Percentiles rank a stretch among this genome's conserved stretches.
These are phyloP conservation scores for Chaetomium strumarium DNA, from an alignment of 2,329 filamentous ascomycete species.

Conservation along the genomic window DNA sequence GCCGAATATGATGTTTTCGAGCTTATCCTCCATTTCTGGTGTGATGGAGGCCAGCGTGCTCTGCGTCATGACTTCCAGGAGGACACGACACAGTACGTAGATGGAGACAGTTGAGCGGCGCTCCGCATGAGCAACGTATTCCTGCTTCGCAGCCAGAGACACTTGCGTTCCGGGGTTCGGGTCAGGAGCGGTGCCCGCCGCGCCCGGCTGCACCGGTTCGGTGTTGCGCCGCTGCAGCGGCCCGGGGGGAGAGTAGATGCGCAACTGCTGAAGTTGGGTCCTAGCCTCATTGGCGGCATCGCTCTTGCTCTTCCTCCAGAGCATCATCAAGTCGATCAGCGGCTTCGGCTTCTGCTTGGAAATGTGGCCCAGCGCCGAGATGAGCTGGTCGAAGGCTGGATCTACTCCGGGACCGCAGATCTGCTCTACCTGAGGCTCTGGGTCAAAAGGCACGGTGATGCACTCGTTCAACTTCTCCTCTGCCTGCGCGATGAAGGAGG, in stretches of 20 bases:
- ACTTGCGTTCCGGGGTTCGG: slow-evolving; percentile 26
- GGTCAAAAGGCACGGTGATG: slow-evolving; percentile 70
- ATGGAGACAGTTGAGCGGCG: slow-evolving; percentile 90
- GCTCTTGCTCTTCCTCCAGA: slow-evolving; percentile 95
- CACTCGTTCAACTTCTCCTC: slow-evolving; percentile 92
- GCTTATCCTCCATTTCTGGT: slow-evolving; percentile 83
- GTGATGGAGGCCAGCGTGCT: slow-evolving; percentile 79
- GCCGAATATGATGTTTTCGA: slow-evolving; percentile 95
- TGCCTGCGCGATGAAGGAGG: slow-evolving; percentile 94
- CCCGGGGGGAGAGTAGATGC: slow-evolving; percentile 35
- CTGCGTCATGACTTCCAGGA: slow-evolving; percentile 90
- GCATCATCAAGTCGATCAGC: slow-evolving; percentile 94
- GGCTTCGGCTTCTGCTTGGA: slow-evolving; percentile 90
- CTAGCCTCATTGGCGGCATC: slow-evolving; percentile 73
- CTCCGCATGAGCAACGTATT: slow-evolving; percentile 73
- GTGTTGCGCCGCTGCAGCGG: slow-evolving; percentile 66
- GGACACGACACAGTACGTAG: slow-evolving; percentile 87
- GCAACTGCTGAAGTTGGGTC: slow-evolving; percentile 49
- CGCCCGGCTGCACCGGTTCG: slow-evolving; percentile 54
- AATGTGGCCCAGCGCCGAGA: slow-evolving; percentile 88
- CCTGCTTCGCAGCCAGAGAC: slow-evolving; percentile 51
- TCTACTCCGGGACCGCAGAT: slow-evolving; percentile 90
- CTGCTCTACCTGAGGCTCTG: slow-evolving; percentile 77
- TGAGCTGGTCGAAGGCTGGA: slow-evolving; percentile 85
- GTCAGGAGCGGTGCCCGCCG: slow-evolving; percentile 27